Percentiles rank a stretch among this genome's conserved stretches.
Evolutionary conservation across 163 green algal genomes (phyloP).

Genomic region (Scenedesmus sp.): DNA sequence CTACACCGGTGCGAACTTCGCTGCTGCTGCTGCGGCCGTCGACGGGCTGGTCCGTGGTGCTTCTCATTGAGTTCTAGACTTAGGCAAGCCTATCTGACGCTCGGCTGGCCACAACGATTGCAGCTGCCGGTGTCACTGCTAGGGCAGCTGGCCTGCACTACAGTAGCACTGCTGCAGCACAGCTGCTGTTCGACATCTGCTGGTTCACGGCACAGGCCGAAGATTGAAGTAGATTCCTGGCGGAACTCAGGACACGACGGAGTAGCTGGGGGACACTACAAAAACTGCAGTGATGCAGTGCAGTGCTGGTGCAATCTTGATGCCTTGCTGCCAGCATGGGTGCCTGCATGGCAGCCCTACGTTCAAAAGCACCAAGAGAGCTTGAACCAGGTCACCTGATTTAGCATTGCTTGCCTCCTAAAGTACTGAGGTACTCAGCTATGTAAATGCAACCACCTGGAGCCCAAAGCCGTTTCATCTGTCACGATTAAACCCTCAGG

Average conservation of each 20-base stretch:
- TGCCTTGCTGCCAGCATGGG: not conserved
- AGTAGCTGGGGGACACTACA: not conserved
- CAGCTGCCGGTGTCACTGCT: not conserved
- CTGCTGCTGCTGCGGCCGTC: not conserved
- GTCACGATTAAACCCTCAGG: too few species aligned
- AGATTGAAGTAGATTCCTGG: not conserved
- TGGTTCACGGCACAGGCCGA: too few species aligned
- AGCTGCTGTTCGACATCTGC: not conserved
- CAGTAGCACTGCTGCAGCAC: not conserved
- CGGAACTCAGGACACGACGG: not conserved
- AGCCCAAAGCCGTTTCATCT: too few species aligned
- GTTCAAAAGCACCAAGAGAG: too few species aligned
- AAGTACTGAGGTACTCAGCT: too few species aligned
- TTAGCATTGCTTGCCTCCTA: too few species aligned
- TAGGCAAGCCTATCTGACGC: not conserved
- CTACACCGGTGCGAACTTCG: not conserved
- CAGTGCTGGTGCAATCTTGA: too few species aligned
- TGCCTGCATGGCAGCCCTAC: too few species aligned
- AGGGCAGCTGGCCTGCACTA: too few species aligned
- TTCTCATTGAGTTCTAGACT: not conserved
- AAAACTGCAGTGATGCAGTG: too few species aligned
- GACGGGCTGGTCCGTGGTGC: not conserved
- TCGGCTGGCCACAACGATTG: not conserved
- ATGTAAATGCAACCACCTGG: too few species aligned
- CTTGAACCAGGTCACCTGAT: too few species aligned